Evolutionary conservation across 2,329 filamentous ascomycete species (phyloP), one percentile per base, ranked within the genome.

Genomic region (Ophiocordyceps camponoti-saundersi): DNA sequence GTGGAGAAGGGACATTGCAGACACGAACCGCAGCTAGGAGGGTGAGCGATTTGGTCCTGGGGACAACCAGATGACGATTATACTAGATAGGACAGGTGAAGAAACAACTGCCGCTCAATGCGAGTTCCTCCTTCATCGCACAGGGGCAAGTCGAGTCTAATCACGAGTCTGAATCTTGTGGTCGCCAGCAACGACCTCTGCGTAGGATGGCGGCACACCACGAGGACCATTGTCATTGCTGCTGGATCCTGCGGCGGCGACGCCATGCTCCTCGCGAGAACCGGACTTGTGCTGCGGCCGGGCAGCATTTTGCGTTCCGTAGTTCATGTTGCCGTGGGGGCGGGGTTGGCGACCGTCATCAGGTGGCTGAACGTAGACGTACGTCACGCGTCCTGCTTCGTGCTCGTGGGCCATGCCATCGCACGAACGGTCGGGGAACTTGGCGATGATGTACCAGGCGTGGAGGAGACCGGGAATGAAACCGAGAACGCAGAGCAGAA

Each of bases 361-460:
- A 42, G 65, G 63, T 55, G 68, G 64, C 53, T 76, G 73, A 48
- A 87, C 82, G 59, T 86, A 84, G 61, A 93, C 84, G 64, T 92
- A 90, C 39, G 80, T 82, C 47, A 90, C 79, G 50, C 71, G 73
- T 54, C 73, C 69, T 54, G 70, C 66, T 54, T 85, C 77, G 65
- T 92, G 88, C 52, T 82, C 77, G 62, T 75, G 36, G 75, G 49
- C 80, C 72, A 40, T 75, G 55, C 50, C 36, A 10, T 40, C 36
- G 16, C 36, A 40, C 36, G 16, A 18, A 10, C n/a, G 16, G n/a
- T 95, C 90, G 49, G 92, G 92, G 63, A 82, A 85, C 60, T 85
- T 83, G 57, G 85, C 77, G 65, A 98, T 95, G 65, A 96, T 94
- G 73, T 96, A 98, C 90, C 92, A 96, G 52, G 89, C 79, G 69